Percentiles rank a stretch among this genome's conserved stretches.
These are phyloP conservation scores for Fusarium irregulare DNA, from an alignment of 2,329 filamentous ascomycete species.

Conservation along the genomic window DNA sequence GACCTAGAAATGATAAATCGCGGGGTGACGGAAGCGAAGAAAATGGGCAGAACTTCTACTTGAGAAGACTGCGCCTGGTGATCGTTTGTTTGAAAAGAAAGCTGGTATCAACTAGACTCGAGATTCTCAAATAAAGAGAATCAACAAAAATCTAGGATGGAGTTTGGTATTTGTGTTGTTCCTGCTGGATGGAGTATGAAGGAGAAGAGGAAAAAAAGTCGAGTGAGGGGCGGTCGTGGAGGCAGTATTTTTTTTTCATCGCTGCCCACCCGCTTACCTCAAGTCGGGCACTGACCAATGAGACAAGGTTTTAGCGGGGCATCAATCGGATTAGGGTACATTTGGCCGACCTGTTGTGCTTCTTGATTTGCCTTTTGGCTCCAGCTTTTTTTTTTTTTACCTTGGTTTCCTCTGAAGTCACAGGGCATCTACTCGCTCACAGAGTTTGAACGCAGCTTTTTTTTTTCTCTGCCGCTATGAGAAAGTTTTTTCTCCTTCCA, in stretches of 20 bases:
- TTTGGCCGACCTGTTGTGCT: constrained; percentile 21
- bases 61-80: constrained; percentile 50
- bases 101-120: constrained; percentile 58
- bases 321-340: constrained; percentile 45
- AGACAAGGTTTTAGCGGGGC: constrained; percentile 33
- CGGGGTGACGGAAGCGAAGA: constrained; percentile 51
- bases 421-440: constrained; percentile 15
- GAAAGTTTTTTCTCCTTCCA: constrained; percentile 11
- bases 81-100: constrained; percentile 42
- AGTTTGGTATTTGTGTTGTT: constrained; percentile 48
- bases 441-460: constrained; percentile 11
- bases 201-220: constrained; percentile 53
- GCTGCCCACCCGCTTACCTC: constrained; percentile 48
- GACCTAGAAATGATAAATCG: constrained; percentile 69
- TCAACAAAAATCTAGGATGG: constrained; percentile 56
- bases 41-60: constrained; percentile 53
- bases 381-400: not conserved
- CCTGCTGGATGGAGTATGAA: constrained; percentile 47
- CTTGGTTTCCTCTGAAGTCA: not conserved
- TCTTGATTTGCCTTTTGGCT: constrained; percentile 5
- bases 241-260: constrained; percentile 54
- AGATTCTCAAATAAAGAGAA: constrained; percentile 60
- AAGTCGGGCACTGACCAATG: constrained; percentile 42
- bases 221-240: constrained; percentile 53
- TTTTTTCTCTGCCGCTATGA: constrained; percentile 17